Base-by-base conservation (phyloP, 2,329 filamentous ascomycete genomes). In the Fusarium guadeloupense region DNA sequence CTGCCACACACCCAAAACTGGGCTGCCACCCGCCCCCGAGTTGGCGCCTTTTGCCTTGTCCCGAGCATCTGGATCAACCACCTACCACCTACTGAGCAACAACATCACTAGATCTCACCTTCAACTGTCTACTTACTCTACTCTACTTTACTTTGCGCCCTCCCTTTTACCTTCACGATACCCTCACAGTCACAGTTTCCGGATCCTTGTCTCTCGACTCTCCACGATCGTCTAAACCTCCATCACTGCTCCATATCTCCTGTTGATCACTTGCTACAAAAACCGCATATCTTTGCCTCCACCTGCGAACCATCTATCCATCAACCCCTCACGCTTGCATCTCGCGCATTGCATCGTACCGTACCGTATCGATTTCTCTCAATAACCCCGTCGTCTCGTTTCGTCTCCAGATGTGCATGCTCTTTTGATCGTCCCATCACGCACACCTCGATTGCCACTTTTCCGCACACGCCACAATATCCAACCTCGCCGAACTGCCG, bases 31-130 rank as follows among this genome's bases (percentile, higher is more conserved):
- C 62, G 65, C 58, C 50, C 45, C 67, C n/a, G 46, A 59, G 64
- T 57, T 68, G 56, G 54, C 46, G n/a, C n/a, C n/a, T n/a, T n/a
- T n/a, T n/a, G n/a, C n/a, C n/a, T 52, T 59, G 67, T 62, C 67
- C 67, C 67, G 65, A 64, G 63, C 63, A 70, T 69, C 63, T 70
- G 67, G 67, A 69, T 69, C 67, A 67, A 68, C 52, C 48, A 51
- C 54, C 61, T 54, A 51, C 54, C 49, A 56, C 53, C 48, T 37
- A 53, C 46, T 10, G 7, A 21, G 19, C 35, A 21, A 38, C 35
- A n/a, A 38, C 53, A 37, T 2, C 28, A 50, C 55, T 59, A 49
- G 23, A 41, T 33, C 38, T 54, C 42, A 47, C 43, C 35, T 47
- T 16, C n/a, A 33, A 38, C 33, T 28, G 26, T 9, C 25, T 8